Evolutionary conservation across 2,329 filamentous ascomycete genomes (phyloP), one percentile per base, ranked within the genome.

Genomic region (Grosmannia penicillata): DNA sequence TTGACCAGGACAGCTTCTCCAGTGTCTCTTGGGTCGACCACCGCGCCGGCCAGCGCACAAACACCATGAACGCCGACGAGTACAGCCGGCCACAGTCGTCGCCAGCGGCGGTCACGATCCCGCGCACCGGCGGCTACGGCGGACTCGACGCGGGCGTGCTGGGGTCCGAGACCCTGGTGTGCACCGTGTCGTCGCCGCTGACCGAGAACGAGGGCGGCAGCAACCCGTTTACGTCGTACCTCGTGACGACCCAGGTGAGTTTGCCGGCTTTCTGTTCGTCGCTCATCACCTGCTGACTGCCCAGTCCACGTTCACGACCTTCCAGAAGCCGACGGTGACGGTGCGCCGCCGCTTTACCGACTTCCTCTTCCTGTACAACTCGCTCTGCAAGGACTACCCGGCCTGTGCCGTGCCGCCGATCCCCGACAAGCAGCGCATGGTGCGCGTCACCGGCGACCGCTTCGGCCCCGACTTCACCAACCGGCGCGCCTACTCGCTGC

Each of bases 391-490:
- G 55, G 87, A 95, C 56, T 96, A 85, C 52, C 84, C 86, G 43
- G 83, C 85, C 62, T 84, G 82, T 58, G 91, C 91, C 34, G 84
- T 98, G 4, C 91, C 91, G 23, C 91, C 91, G 33, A 68, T 98
- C 38, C 91, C 91, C 38, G 91, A 96, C 62, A 98, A 96, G 68
- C 89, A 96, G 67, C 93, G 93, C 61, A 94, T 98, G 83, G 86
- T 94, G 54, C 96, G 96, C 55, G 91, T 96, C 37, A 82, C 87
- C 26, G 91, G 91, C 49, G 89, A 96, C 63, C 81, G 91, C 45
- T 98, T 98, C 59, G 86, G 87, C 8, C 62, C 79, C 36, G 91
- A 96, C 60, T 98, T 98, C 56, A 98, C 86, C 25, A 69, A 76
- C 33, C 78, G 91, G 25, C 77, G 91, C 48, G 86, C 85, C 36